Evolutionary conservation across 2,329 filamentous ascomycete species (phyloP).

Genomic region (Xylariaceae sp.): DNA sequence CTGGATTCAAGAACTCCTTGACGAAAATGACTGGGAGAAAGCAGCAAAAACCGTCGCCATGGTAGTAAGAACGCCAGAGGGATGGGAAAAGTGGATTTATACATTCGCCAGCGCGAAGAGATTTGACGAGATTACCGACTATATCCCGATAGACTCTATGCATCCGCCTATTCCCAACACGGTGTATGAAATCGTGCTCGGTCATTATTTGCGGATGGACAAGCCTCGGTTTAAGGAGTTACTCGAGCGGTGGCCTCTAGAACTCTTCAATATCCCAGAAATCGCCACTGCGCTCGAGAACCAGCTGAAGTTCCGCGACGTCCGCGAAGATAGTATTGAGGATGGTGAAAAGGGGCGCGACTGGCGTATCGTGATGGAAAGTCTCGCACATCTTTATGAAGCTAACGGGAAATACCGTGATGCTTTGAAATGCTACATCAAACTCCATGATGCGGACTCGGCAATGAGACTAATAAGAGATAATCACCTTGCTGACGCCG

Average conservation of each 20-base stretch:
- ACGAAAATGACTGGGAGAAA: conserved; percentile 65
- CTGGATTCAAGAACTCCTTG: conserved; percentile 84
- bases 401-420: conserved; percentile 76
- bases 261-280: conserved; percentile 73
- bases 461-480: conserved; percentile 82
- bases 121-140: conserved; percentile 83
- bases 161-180: conserved; percentile 72
- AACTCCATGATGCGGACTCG: conserved; percentile 83
- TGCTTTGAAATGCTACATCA: conserved; percentile 83
- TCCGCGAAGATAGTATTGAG: conserved; percentile 70
- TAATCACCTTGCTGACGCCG: conserved; percentile 81
- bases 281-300: conserved; percentile 76
- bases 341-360: conserved; percentile 68
- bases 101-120: conserved; percentile 79
- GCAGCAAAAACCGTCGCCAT: conserved; percentile 79
- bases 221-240: conserved; percentile 71
- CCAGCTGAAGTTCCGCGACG: conserved; percentile 70
- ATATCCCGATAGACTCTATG: conserved; percentile 73
- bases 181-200: conserved; percentile 84
- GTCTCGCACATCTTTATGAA: conserved; percentile 77
- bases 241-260: conserved; percentile 75
- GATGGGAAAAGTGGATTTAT: conserved; percentile 97
- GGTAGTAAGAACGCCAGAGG: conserved; percentile 70
- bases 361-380: conserved; percentile 85
- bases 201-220: conserved; percentile 79